Evolutionary conservation across 352 stramenopile species (phyloP).

Genomic region (Globisporangium nagaii): DNA sequence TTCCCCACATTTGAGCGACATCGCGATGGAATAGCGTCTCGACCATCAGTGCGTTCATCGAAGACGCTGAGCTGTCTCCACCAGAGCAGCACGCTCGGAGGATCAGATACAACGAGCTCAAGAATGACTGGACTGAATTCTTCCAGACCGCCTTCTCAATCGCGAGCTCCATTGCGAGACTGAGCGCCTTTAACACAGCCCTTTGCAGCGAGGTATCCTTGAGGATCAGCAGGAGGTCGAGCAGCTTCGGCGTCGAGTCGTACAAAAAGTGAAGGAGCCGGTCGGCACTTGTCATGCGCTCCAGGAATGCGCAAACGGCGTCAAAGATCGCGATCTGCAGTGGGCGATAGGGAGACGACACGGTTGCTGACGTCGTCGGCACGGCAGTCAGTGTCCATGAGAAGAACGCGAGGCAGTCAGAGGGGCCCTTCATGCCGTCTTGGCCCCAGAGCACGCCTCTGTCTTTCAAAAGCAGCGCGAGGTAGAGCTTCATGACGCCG

Average conservation of each 20-base stretch:
- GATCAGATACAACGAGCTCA: conserved; percentile 8
- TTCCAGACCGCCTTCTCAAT: conserved; percentile 13
- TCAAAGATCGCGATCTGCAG: conserved; percentile 10
- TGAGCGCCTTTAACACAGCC: neutral
- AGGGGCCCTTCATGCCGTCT: conserved; percentile 12
- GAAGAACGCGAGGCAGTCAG: conserved; percentile 7
- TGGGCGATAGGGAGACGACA: neutral
- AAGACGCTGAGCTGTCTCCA: neutral
- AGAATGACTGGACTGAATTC: conserved; percentile 5
- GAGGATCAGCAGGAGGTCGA: neutral
- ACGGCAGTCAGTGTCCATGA: conserved; percentile 4
- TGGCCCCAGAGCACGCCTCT: conserved; percentile 12
- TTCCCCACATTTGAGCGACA: neutral
- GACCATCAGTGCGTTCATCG: conserved; percentile 9
- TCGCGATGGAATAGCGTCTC: conserved; percentile 6
- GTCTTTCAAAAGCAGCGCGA: conserved; percentile 8
- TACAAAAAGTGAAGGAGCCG: conserved; percentile 8
- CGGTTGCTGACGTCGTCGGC: neutral
- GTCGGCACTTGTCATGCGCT: conserved; percentile 12
- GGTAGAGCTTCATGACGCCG: conserved; percentile 10
- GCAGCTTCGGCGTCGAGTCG: neutral
- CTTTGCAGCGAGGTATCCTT: neutral
- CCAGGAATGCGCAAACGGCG: conserved; percentile 5
- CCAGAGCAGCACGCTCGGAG: conserved; percentile 1
- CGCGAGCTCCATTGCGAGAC: conserved; percentile 6